Base-by-base conservation (phyloP, 192 early-diverging fungal genomes). In the Coemansia sp. region DNA sequence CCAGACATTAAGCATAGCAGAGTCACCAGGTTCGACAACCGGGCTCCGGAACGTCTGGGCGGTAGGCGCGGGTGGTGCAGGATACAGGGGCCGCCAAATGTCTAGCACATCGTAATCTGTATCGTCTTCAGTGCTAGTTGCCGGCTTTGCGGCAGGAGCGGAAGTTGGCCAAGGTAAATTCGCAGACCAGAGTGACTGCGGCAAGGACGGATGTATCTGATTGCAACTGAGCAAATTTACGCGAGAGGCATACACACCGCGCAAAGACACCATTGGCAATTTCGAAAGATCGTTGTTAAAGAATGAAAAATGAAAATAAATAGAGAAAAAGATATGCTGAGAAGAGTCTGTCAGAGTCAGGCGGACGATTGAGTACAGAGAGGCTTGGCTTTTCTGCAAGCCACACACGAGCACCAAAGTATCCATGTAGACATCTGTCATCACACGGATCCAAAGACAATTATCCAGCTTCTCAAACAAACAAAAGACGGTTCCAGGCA, bases 1-100 rank as follows among this genome's bases (percentile, higher is more conserved):
- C 80, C 80, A 82, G 7, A 66, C 63, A 53, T 67, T 68, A 5
- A 73, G 36, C 52, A 50, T 20, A 10, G 65, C 66, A 8, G 39
- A 20, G 39, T 20, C 62, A 10, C 49, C 39, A 33, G 58, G 33
- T 16, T n/a, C 31, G 31, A 3, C 18, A n/a, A 18, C 4, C 8
- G 18, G 12, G 33, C 5, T 33, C 15, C 58, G 9, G 1, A 18
- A 33, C 9, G 58, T 13, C 33, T 38, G 58, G 18, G 13, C 39
- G 0, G 58, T 33, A n/a, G 58, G 34, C 33, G 58, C 15, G 2
- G 53, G 11, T 12, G 53, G 11, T 12, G 53, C 33, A 2, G 34
- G 58, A 38, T 4, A 20, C 16, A 38, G 58, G 13, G 58, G 58
- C 18, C 58, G 31, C 58, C 58, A 61, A 18, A 61, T n/a, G 33